Evolutionary conservation across 441 rosid species (phyloP).

Genomic region (Gossypium trilobum): DNA sequence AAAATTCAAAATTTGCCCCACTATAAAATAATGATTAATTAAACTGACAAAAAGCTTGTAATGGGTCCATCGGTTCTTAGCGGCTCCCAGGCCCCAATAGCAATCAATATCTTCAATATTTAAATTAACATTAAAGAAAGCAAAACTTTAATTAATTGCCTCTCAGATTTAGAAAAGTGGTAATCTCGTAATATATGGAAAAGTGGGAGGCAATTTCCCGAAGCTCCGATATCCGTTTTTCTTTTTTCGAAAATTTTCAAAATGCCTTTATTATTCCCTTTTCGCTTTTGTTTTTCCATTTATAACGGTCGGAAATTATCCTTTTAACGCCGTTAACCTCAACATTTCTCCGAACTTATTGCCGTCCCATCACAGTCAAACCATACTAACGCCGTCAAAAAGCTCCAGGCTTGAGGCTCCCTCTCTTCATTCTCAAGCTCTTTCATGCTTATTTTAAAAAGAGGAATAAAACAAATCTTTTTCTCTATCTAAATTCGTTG

Average conservation of each 20-base stretch:
- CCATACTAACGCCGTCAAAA: background rate
- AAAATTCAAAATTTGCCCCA: background rate
- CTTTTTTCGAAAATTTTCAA: slow-evolving; percentile 12
- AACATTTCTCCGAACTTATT: background rate
- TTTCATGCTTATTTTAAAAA: slow-evolving; percentile 1
- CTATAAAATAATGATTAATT: background rate
- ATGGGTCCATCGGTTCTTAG: background rate
- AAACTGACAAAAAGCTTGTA: background rate
- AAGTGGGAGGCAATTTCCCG: background rate
- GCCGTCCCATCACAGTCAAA: background rate
- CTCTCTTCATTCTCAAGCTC: background rate
- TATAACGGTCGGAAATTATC: slow-evolving; percentile 24
- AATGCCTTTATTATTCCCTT: background rate
- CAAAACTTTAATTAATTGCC: background rate
- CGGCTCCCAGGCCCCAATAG: background rate
- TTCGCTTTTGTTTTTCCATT: slow-evolving; percentile 13
- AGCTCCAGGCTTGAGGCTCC: background rate
- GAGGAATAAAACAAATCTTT: slow-evolving; percentile 6
- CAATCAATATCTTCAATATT: background rate
- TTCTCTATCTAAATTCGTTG: slow-evolving; percentile 7
- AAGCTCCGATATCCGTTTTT: background rate
- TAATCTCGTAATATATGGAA: slow-evolving; percentile 14
- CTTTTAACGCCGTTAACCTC: slow-evolving; percentile 18
- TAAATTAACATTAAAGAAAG: background rate
- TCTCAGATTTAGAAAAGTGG: background rate